Conservation (phyloP, 805 yeast genomes). For the Starmerella gropengiesseri region DNA sequence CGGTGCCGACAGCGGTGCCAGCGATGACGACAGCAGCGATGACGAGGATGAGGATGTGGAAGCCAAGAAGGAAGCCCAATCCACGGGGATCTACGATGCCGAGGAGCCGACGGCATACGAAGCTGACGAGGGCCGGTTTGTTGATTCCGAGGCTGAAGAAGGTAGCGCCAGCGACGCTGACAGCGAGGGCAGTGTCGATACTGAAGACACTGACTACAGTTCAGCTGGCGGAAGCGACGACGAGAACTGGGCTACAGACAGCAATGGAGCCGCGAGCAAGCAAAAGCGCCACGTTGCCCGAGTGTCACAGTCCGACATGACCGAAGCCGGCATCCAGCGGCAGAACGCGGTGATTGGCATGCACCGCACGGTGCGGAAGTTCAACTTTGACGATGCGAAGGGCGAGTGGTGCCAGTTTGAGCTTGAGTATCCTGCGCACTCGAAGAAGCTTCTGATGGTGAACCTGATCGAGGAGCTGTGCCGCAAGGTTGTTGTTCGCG, state of each 20-base stretch:
- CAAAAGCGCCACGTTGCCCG: conserved; percentile 8
- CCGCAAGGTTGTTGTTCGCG: conserved; percentile 82
- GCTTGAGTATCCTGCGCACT: conserved; percentile 68
- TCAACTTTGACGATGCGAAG: conserved; percentile 75
- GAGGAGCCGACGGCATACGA: conserved; percentile 37
- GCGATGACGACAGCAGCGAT: conserved; percentile 89
- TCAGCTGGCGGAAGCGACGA: conserved; percentile 14
- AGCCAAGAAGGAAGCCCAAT: conserved; percentile 81
- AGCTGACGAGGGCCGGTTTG: conserved; percentile 29
- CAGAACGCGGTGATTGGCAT: conserved; percentile 69
- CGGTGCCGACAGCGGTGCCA: conserved; percentile 45
- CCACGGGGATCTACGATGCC: conserved; percentile 77
- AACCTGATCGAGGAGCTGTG: conserved; percentile 90
- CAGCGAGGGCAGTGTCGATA: conserved; percentile 5
- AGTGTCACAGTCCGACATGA: no score
- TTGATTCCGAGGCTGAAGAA: conserved; percentile 36
- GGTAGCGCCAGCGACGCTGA: conserved; percentile 20
- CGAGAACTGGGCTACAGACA: neutral
- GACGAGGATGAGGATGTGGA: conserved; percentile 88
- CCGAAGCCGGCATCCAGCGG: conserved; percentile 66
- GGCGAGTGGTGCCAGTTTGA: conserved; percentile 93
- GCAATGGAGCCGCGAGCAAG: conserved; percentile 21
- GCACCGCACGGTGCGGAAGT: conserved; percentile 63
- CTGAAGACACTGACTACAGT: conserved; percentile 13
- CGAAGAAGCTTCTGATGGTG: conserved; percentile 92